These are phyloP conservation scores for Hypholoma sublateritium DNA, from an alignment of 768 basidiomycete genomes.

Conservation along the genomic window DNA sequence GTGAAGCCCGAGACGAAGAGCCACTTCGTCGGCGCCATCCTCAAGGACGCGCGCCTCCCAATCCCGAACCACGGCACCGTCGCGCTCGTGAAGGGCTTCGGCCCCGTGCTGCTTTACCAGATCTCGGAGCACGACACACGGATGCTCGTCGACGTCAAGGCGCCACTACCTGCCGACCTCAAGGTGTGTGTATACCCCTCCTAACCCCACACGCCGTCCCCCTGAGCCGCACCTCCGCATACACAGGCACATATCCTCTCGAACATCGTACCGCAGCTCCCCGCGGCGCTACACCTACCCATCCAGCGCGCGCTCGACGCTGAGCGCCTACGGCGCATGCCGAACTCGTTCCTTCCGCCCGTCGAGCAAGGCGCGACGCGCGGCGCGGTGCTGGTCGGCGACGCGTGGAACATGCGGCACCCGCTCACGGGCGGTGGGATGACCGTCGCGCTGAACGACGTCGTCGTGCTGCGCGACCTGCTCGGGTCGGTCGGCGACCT, in stretches of 20 bases:
- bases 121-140: conserved; percentile 87
- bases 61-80: conserved; percentile 84
- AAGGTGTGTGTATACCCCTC: conserved; percentile 56
- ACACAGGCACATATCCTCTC: conserved; percentile 64
- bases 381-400: conserved; percentile 85
- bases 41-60: conserved; percentile 75
- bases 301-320: conserved; percentile 70
- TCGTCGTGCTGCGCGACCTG: conserved; percentile 67
- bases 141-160: conserved; percentile 89
- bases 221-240: no score
- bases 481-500: conserved; percentile 46
- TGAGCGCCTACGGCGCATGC: conserved; percentile 87
- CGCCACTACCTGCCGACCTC: conserved; percentile 78
- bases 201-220: neutral
- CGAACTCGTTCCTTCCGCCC: conserved; percentile 90
- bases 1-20: conserved; percentile 59
- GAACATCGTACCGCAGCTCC: conserved; percentile 81
- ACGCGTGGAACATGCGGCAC: conserved; percentile 99
- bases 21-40: conserved; percentile 83
- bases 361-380: conserved; percentile 58
- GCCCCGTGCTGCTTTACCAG: conserved; percentile 92
- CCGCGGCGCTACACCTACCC: conserved; percentile 63
- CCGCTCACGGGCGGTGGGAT: conserved; percentile 98
- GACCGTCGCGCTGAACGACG: conserved; percentile 92
- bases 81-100: conserved; percentile 72